Evolutionary conservation across 2,329 filamentous ascomycete genomes (phyloP).

Genomic region (Hypoxylon sp.): DNA sequence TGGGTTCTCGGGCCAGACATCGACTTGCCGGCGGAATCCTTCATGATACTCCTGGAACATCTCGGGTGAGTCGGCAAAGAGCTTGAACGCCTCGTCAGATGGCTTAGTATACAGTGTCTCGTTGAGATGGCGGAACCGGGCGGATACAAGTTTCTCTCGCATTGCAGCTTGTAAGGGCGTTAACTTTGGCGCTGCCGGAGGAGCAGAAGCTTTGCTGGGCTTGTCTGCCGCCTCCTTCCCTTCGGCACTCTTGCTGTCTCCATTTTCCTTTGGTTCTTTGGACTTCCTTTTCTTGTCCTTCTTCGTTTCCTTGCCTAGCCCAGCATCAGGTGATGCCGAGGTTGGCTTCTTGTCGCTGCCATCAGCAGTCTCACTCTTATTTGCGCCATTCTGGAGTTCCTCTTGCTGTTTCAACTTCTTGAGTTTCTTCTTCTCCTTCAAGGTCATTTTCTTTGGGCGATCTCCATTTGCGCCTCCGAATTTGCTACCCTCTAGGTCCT

Average conservation of each 20-base stretch:
- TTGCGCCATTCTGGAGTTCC: constrained; percentile 24
- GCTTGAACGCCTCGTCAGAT: constrained; percentile 83
- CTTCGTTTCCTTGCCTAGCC: constrained; percentile 45
- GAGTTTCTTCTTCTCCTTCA: constrained; percentile 52
- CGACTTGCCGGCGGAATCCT: constrained; percentile 94
- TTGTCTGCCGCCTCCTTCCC: constrained; percentile 36
- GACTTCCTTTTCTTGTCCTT: constrained; percentile 55
- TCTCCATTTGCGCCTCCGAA: constrained; percentile 43
- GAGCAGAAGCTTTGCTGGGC: constrained; percentile 46
- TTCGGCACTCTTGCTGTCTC: constrained; percentile 25
- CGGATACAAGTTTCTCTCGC: constrained; percentile 93
- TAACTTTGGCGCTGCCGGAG: constrained; percentile 70
- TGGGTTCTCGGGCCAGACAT: constrained; percentile 96
- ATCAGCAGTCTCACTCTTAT: constrained; percentile 14
- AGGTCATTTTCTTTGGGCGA: constrained; percentile 41
- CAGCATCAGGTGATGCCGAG: constrained; percentile 24
- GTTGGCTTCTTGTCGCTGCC: constrained; percentile 31
- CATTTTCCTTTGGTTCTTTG: constrained; percentile 48
- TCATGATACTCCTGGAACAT: constrained; percentile 98
- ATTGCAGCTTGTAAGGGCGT: constrained; percentile 95
- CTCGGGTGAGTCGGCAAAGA: constrained; percentile 88
- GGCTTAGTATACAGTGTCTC: constrained; percentile 95
- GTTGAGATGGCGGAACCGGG: constrained; percentile 97
- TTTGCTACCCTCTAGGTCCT: constrained; percentile 37
- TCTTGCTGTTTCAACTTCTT: constrained; percentile 48